Evolutionary conservation across 768 basidiomycete species (phyloP), one percentile per base, ranked within the genome.

Genomic region (Collybia mongolica): DNA sequence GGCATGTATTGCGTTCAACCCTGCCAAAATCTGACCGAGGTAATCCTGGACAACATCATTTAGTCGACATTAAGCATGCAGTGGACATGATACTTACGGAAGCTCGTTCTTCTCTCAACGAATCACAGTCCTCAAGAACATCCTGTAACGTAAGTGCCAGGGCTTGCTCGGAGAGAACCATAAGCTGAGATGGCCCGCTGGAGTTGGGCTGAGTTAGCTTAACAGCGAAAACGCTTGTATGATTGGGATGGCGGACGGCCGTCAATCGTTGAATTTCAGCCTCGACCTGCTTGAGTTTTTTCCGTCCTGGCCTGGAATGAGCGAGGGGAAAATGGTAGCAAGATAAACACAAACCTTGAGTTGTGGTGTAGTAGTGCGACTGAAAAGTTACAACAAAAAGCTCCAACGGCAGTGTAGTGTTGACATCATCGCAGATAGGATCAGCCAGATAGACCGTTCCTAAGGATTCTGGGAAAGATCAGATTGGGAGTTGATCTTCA

Each of bases 401-500:
- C 57, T 91, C 89, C 4, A 93, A 72, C 20, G 84, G 81, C 14
- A 82, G 65, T 2, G 76, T 75, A 0, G 65, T 70, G 51, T 77
- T 70, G 14, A 79, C 70, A 53, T 85, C 80, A 51, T 90, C 87
- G 59, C 82, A 82, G 14, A 92, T 66, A 6, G 90, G 90, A 52
- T 90, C 88, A 0, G 88, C 90, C 48, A 83, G 72, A 65, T 86
- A 91, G 0, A 80, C 71, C 8, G 78, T 82, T 1, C 87, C 88
- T 24, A 90, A 69, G 38, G 74, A 76, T 41, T 83, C 90, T 84
- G 53, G 19, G 23, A 45, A 23, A 51, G 32, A 32, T 32, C 19
- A 32, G 35, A 44, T 9, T 20, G 11, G 32, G 32, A 9, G 11
- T 32, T 9, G 32, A 32, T 9, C 5, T 3, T 32, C 32, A 14